Percentiles rank a stretch among this genome's conserved stretches.
phyloP scores from a whole-genome alignment of 2,329 filamentous ascomycete genomes.

The Simplicillium sp. region DNA sequence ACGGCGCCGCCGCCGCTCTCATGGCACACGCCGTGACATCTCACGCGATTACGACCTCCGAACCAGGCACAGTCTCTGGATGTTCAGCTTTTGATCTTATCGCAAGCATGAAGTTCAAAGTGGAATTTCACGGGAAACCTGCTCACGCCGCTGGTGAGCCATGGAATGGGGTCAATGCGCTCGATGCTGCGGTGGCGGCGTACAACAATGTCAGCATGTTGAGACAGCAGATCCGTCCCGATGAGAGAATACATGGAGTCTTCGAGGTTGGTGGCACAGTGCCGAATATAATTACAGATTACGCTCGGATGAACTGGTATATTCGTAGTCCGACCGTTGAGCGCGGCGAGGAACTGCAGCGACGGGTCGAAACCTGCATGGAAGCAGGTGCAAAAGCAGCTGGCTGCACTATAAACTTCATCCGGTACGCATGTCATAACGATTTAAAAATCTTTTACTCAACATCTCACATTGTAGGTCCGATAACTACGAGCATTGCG shows the following conservation, averaged over 20 bases:
- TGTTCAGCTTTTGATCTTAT: background rate
- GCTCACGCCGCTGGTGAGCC: conserved; percentile 25
- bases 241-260: conserved; percentile 26
- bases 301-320: conserved; percentile 23
- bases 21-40: conserved; percentile 17
- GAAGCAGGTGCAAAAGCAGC: conserved; percentile 16
- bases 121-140: background rate
- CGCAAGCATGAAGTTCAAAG: conserved; percentile 2
- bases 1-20: conserved; percentile 14
- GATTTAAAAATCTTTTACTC: too few species aligned
- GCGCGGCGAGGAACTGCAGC: conserved; percentile 12
- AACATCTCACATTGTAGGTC: too few species aligned
- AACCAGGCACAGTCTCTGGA: background rate
- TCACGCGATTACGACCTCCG: background rate
- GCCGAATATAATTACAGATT: conserved; percentile 26
- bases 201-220: conserved; percentile 26
- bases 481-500: too few species aligned
- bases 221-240: conserved; percentile 25
- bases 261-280: conserved; percentile 24
- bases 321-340: conserved; percentile 20
- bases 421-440: conserved; percentile 17
- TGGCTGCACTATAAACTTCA: conserved; percentile 23
- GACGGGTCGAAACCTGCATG: conserved; percentile 20
- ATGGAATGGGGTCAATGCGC: conserved; percentile 26
- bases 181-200: conserved; percentile 24